A percentile compares a stretch with the other conserved stretches of the same genome.
Evolutionary conservation across 306 rosid species (phyloP).

Genomic region (Mucuna pruriens): DNA sequence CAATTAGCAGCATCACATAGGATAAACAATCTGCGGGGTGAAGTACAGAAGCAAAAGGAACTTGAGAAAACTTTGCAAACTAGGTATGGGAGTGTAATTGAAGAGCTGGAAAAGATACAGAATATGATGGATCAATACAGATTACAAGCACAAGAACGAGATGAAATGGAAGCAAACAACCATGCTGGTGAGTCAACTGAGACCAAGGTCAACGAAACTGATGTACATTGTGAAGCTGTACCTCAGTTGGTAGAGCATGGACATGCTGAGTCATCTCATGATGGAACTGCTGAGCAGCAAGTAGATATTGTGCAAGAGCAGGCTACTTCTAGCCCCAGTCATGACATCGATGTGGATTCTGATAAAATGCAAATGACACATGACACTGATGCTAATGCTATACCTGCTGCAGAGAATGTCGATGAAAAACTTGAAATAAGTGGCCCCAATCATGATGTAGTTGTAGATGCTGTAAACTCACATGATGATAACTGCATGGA

Average conservation of each 20-base stretch:
- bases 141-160: constrained; percentile 47
- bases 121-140: constrained; percentile 50
- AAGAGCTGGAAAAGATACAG: constrained; percentile 57
- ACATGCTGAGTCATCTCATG: constrained; percentile 37
- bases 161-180: constrained; percentile 54
- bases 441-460: constrained; percentile 1
- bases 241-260: constrained; percentile 37
- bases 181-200: constrained; percentile 44
- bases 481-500: constrained; percentile 20
- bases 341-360: constrained; percentile 38
- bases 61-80: constrained; percentile 68
- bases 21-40: constrained; percentile 65
- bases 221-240: constrained; percentile 21
- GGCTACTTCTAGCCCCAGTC: constrained; percentile 15
- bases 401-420: constrained; percentile 28
- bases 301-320: constrained; percentile 28
- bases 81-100: constrained; percentile 55
- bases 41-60: constrained; percentile 79
- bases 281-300: constrained; percentile 48
- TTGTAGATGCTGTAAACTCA: constrained; percentile 32
- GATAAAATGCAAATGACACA: constrained; percentile 22
- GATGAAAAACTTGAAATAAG: constrained; percentile 1
- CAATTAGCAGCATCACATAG: constrained; percentile 65
- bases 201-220: constrained; percentile 36
- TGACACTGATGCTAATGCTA: constrained; percentile 9